Conservation (phyloP, 176 grass and related monocot species). For the Tillandsia fasciculata region DNA sequence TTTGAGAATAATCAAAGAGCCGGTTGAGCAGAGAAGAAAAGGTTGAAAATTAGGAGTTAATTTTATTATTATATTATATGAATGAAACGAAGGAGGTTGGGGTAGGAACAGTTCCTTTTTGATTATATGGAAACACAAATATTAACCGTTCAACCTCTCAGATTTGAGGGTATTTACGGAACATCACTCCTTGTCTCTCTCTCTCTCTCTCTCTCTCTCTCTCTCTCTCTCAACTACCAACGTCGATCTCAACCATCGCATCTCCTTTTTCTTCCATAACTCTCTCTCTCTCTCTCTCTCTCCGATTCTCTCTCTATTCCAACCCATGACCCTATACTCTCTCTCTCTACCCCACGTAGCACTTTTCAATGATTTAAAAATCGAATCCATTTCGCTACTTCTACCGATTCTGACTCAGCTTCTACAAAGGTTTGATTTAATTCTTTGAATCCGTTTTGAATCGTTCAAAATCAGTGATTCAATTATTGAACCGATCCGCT, state of each 20-base stretch:
- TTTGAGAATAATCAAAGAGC: background rate
- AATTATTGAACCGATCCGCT: no score
- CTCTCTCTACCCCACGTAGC: conserved; percentile 35
- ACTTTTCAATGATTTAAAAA: background rate
- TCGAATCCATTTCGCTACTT: background rate
- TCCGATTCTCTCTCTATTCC: no score
- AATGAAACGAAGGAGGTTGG: no score
- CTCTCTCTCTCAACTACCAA: background rate
- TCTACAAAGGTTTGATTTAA: no score
- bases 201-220: conserved; percentile 1
- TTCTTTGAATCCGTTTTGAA: no score
- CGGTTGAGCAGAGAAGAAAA: background rate
- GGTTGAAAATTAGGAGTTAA: background rate
- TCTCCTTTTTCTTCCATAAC: no score
- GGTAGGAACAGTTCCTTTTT: background rate
- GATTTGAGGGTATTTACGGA: conserved; percentile 2
- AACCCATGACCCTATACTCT: conserved; percentile 15
- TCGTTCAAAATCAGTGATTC: no score
- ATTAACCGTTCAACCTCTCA: background rate
- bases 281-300: no score
- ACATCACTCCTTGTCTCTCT: conserved; percentile 12
- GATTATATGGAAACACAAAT: background rate
- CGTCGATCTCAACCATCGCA: conserved; percentile 12
- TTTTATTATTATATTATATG: no score
- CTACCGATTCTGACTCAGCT: no score